Base-by-base conservation (phyloP, 2,329 filamentous ascomycete genomes). In the Talaromyces atroroseus region DNA sequence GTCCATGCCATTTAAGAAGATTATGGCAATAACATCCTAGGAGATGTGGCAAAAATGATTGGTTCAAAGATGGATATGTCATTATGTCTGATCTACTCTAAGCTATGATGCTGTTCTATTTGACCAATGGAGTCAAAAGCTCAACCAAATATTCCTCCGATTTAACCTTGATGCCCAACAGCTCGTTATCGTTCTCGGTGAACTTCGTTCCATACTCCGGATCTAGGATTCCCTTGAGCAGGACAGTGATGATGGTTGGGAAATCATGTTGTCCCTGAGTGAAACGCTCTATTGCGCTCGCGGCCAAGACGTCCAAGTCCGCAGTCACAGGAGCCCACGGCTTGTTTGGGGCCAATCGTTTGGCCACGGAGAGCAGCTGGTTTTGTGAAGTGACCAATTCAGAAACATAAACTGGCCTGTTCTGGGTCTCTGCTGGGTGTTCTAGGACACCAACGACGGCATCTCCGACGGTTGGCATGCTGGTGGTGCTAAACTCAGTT, bases 101-200 rank as follows among this genome's bases (percentile, higher is more conserved):
- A 29, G 26, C 26, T 29, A 29, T 29, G 26, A 29, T 40, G 36
- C 16, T 40, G 20, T 40, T 21, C 38, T 45, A 45, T 18, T 45
- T 46, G 21, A 56, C 3, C 26, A 56, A 16, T 38, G 53, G 53
- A 20, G 47, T 50, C 26, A 56, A 16, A 45, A 56, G 46, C 53
- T 56, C 53, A 45, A 50, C 29, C 38, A 56, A 46, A 34, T 50
- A 51, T 12, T 56, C 53, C 8, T 50, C 47, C 12, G 34, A 26
- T n/a, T 50, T 50, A n/a, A 26, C 26, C 47, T 50, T 56, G n/a
- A 56, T 56, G 21, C 53, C 48, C 26, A 56, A 46, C 36, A 56
- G 32, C 47, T 56, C 26, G 38, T 56, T 56, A 32, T 56, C 53
- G 21, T 56, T 50, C 26, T 51, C 48, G 12, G 26, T 21, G 32